Percentiles rank a stretch among this genome's conserved stretches.
Evolutionary conservation across 495 filamentous ascomycete species (phyloP).

Genomic region (Extremus antarcticus): DNA sequence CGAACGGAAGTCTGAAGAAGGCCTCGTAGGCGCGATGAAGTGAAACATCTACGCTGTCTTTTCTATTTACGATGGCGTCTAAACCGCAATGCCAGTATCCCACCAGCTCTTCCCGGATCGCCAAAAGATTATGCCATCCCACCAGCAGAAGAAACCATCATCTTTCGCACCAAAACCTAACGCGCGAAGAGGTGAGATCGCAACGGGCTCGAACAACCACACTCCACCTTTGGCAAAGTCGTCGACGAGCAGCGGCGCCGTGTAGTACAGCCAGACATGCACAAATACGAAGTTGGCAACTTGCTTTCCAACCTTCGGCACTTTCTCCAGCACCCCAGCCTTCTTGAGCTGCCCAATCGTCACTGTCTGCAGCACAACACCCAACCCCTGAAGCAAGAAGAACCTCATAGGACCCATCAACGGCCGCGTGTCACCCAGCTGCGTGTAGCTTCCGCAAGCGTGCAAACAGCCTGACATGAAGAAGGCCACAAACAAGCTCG

Average conservation of each 20-base stretch:
- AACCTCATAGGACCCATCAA: conserved; percentile 29
- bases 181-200: conserved; percentile 27
- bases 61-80: background rate
- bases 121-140: conserved; percentile 21
- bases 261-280: conserved; percentile 32
- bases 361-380: conserved; percentile 22
- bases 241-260: conserved; percentile 28
- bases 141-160: conserved; percentile 28
- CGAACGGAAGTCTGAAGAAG: conserved; percentile 1
- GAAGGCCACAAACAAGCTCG: conserved; percentile 28
- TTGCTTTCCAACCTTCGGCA: conserved; percentile 19
- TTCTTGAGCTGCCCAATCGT: conserved; percentile 3
- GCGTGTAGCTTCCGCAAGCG: conserved; percentile 31
- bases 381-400: conserved; percentile 32
- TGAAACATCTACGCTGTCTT: background rate
- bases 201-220: conserved; percentile 33
- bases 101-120: conserved; percentile 27
- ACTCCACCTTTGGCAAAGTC: conserved; percentile 33
- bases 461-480: conserved; percentile 29
- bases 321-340: conserved; percentile 9
- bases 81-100: conserved; percentile 30
- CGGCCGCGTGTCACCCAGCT: conserved; percentile 23
- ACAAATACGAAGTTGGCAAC: conserved; percentile 26
- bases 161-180: conserved; percentile 30
- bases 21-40: background rate